phyloP scores from a whole-genome alignment of 306 rosid species.

The Acacia confusa region DNA sequence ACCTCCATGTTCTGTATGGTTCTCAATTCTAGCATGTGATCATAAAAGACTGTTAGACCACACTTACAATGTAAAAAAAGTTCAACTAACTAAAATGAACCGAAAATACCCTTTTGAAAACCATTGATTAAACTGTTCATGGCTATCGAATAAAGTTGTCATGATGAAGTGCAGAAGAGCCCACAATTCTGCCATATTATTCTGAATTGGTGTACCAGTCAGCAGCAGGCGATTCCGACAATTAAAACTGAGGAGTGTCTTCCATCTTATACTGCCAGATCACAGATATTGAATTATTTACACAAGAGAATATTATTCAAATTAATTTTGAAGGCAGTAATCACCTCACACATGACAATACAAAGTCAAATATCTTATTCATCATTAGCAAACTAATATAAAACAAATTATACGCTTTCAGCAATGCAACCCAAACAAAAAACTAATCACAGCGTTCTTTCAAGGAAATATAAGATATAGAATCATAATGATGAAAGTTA shows the following conservation, averaged over 20 bases:
- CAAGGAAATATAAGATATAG: not conserved
- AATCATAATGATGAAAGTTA: not conserved
- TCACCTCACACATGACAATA: slow-evolving; percentile 8
- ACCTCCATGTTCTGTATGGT: slow-evolving; percentile 99
- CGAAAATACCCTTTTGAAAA: slow-evolving; percentile 91
- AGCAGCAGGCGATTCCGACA: slow-evolving; percentile 94
- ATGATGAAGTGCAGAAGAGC: slow-evolving; percentile 96
- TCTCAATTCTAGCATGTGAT: slow-evolving; percentile 73
- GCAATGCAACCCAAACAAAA: slow-evolving; percentile 13
- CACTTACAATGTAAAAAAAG: slow-evolving; percentile 16
- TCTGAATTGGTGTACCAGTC: slow-evolving; percentile 97
- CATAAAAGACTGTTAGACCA: slow-evolving; percentile 22
- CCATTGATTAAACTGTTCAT: slow-evolving; percentile 99
- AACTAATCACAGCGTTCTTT: not conserved
- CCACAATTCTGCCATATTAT: slow-evolving; percentile 99
- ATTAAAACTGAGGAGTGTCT: slow-evolving; percentile 94
- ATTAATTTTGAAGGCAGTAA: slow-evolving; percentile 9
- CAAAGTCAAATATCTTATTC: slow-evolving; percentile 20
- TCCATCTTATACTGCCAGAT: slow-evolving; percentile 94
- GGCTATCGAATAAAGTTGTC: slow-evolving; percentile 98
- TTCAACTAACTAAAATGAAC: slow-evolving; percentile 6
- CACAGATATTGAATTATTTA: not conserved
- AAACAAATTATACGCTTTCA: slow-evolving; percentile 8
- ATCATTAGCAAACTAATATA: slow-evolving; percentile 12
- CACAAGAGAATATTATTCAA: not conserved